Conservation (phyloP, 306 rosid genomes). For the Rubus idaeus region DNA sequence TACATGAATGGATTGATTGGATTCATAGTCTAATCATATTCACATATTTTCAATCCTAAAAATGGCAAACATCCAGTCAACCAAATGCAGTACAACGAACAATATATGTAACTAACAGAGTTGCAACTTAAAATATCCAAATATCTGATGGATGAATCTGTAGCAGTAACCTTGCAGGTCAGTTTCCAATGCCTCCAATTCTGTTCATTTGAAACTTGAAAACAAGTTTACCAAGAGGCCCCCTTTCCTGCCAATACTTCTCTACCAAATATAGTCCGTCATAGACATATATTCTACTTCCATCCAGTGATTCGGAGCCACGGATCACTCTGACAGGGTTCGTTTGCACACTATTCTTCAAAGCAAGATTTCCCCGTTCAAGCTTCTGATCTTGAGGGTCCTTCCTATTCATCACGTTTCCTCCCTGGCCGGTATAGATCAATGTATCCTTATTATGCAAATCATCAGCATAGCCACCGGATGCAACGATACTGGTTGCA, state of each 20-base stretch:
- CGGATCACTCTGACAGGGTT: conserved; percentile 85
- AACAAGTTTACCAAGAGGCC: conserved; percentile 25
- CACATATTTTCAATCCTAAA: neutral
- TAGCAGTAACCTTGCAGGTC: neutral
- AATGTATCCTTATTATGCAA: conserved; percentile 63
- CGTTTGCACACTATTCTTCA: conserved; percentile 65
- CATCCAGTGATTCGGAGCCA: conserved; percentile 59
- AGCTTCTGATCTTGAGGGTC: conserved; percentile 90
- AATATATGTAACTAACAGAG: neutral
- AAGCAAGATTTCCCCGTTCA: conserved; percentile 80
- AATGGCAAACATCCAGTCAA: neutral
- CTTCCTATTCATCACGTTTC: conserved; percentile 56
- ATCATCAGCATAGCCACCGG: conserved; percentile 77
- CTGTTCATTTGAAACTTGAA: conserved; percentile 11
- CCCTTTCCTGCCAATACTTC: neutral
- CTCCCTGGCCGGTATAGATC: conserved; percentile 83
- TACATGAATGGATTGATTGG: neutral
- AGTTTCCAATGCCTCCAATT: conserved; percentile 33
- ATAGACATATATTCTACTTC: conserved; percentile 62
- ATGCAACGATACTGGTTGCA: conserved; percentile 81
- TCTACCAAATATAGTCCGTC: conserved; percentile 73
- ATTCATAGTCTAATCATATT: neutral
- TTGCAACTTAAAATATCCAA: neutral
- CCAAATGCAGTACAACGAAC: neutral
- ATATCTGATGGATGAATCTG: neutral